Evolutionary conservation across 1,284 basidiomycete genomes (phyloP).

Genomic region (Peniophora sp.): DNA sequence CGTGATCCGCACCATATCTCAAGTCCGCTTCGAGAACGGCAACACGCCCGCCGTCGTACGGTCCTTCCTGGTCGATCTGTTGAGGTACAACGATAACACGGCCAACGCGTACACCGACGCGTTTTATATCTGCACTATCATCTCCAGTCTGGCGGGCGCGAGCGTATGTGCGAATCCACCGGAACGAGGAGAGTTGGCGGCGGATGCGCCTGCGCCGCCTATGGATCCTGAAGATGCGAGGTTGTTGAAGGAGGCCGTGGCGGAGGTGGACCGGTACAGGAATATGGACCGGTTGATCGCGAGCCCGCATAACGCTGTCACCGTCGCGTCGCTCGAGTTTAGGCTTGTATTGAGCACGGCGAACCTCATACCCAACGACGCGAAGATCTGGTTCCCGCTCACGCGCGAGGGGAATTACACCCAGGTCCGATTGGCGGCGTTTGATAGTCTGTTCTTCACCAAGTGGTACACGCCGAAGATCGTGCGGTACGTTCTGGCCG

Average conservation of each 20-base stretch:
- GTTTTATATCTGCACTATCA: constrained; percentile 83
- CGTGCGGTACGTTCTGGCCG: constrained; percentile 85
- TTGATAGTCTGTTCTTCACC: constrained; percentile 89
- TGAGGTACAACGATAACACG: constrained; percentile 94
- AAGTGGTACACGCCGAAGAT: constrained; percentile 83
- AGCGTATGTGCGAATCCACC: constrained; percentile 67
- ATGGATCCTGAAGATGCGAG: constrained; percentile 60
- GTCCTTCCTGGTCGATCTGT: constrained; percentile 84
- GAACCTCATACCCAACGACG: constrained; percentile 76
- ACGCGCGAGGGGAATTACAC: constrained; percentile 92
- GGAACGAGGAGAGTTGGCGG: constrained; percentile 69
- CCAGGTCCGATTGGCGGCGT: constrained; percentile 86
- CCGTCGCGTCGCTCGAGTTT: constrained; percentile 86
- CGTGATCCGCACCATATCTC: constrained; percentile 76
- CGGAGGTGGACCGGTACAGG: constrained; percentile 86
- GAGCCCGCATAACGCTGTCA: constrained; percentile 91
- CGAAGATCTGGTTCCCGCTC: constrained; percentile 79
- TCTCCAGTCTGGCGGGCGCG: constrained; percentile 76
- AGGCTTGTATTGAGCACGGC: constrained; percentile 76
- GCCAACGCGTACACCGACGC: constrained; percentile 89
- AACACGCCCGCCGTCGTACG: constrained; percentile 86
- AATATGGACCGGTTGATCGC: constrained; percentile 95
- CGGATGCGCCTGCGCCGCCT: constrained; percentile 55
- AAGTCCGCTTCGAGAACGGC: constrained; percentile 80
- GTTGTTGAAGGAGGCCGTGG: constrained; percentile 63